Evolutionary conservation across 345 rosid species (phyloP).

Genomic region (Dipteronia dyeriana): DNA sequence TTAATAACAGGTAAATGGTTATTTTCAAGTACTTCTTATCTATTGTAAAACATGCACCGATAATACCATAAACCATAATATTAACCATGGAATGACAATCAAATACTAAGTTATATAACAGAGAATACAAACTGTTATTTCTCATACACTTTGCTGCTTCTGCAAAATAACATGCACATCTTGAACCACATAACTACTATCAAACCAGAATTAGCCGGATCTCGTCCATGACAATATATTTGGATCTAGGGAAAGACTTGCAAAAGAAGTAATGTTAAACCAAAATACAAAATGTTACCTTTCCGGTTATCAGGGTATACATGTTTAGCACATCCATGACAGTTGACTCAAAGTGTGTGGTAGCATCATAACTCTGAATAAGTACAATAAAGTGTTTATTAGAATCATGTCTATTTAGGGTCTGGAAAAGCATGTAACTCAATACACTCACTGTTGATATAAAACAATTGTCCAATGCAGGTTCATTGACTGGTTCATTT

Average conservation of each 20-base stretch:
- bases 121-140: background rate
- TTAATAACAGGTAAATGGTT: background rate
- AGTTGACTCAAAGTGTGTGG: conserved; percentile 94
- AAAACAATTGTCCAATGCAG: conserved; percentile 87
- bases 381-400: conserved; percentile 4
- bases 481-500: conserved; percentile 82
- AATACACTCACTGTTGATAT: conserved; percentile 67
- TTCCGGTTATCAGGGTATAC: conserved; percentile 96
- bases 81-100: background rate
- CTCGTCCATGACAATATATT: background rate
- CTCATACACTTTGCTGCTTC: background rate
- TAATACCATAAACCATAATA: background rate
- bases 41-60: background rate
- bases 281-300: conserved; percentile 46
- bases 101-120: background rate
- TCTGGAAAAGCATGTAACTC: background rate
- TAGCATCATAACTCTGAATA: conserved; percentile 93
- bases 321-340: conserved; percentile 83
- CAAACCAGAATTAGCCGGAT: background rate
- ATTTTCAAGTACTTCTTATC: background rate
- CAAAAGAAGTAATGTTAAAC: background rate
- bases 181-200: background rate
- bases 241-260: background rate
- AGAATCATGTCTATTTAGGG: background rate
- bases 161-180: background rate